A percentile compares a stretch with the other conserved stretches of the same genome.
phyloP scores from a whole-genome alignment of 108 stramenopile genomes.

The Cyclostephanos tholiformis region DNA sequence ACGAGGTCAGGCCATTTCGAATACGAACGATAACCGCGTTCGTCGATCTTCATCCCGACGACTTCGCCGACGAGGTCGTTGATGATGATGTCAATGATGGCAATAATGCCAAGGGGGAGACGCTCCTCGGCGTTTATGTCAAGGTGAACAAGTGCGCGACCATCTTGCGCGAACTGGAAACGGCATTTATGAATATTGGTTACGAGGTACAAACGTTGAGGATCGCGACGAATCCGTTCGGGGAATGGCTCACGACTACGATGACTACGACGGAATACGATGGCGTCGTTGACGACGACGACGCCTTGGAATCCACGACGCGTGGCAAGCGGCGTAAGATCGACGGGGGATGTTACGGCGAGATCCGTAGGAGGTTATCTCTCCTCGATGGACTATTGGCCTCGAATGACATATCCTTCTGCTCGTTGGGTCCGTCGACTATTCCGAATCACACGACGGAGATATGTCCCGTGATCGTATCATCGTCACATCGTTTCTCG shows the following conservation, averaged over 20 bases:
- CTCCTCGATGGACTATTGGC: constrained; percentile 46
- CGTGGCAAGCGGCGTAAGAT: not conserved
- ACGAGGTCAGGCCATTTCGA: constrained; percentile 33
- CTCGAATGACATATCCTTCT: constrained; percentile 61
- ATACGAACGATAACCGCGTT: constrained; percentile 62
- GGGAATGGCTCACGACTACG: constrained; percentile 62
- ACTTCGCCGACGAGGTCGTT: constrained; percentile 33
- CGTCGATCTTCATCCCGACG: constrained; percentile 35
- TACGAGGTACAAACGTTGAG: constrained; percentile 81
- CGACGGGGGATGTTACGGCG: not conserved
- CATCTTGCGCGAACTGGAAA: constrained; percentile 33
- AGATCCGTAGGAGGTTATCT: constrained; percentile 28
- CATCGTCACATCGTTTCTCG: constrained; percentile 54
- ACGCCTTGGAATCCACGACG: too few species aligned
- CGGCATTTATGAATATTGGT: constrained; percentile 41
- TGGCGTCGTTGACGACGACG: not conserved
- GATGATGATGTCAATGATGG: constrained; percentile 4
- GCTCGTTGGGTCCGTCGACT: constrained; percentile 72
- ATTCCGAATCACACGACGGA: constrained; percentile 33
- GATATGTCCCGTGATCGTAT: constrained; percentile 53
- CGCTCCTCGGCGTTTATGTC: not conserved
- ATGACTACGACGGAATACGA: not conserved
- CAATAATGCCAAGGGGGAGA: not conserved
- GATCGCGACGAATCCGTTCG: constrained; percentile 89
- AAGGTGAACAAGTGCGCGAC: constrained; percentile 29